A percentile compares a stretch with the other conserved stretches of the same genome.
These are phyloP conservation scores for Populus hybrid DNA, from an alignment of 441 rosid species.

Conservation along the genomic window DNA sequence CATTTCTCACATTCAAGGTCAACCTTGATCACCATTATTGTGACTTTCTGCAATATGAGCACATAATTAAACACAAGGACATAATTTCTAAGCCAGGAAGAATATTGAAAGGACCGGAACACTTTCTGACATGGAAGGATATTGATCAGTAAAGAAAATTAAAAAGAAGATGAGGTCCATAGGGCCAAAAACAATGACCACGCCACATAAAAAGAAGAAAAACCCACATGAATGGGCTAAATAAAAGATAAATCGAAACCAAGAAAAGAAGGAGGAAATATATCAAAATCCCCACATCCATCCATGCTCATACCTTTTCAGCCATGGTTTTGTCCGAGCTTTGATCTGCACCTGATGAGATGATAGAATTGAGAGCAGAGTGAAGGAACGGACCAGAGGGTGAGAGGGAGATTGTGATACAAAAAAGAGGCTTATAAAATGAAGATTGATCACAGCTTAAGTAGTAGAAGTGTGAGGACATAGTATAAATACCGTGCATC, in stretches of 20 bases:
- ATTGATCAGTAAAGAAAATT: neutral
- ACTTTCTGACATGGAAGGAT: neutral
- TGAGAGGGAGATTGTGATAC: no score
- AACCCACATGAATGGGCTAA: neutral
- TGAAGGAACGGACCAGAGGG: no score
- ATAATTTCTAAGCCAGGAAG: no score
- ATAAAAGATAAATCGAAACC: no score
- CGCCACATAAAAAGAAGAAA: neutral
- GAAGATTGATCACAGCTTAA: no score
- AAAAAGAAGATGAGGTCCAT: neutral
- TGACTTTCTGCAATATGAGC: conserved; percentile 27
- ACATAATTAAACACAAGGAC: neutral
- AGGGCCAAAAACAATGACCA: neutral
- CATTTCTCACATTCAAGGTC: conserved; percentile 63
- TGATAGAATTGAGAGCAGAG: neutral
- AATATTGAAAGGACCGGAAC: neutral
- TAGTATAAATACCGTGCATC: no score
- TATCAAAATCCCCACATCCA: no score
- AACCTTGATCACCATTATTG: conserved; percentile 54
- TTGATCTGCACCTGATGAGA: no score
- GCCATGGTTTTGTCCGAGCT: neutral
- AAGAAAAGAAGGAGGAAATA: no score
- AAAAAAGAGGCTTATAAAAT: no score
- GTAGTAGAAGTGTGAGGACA: no score
- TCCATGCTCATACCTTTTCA: neutral